phyloP scores from a whole-genome alignment of 805 yeast species.

The Candida boidinii region DNA sequence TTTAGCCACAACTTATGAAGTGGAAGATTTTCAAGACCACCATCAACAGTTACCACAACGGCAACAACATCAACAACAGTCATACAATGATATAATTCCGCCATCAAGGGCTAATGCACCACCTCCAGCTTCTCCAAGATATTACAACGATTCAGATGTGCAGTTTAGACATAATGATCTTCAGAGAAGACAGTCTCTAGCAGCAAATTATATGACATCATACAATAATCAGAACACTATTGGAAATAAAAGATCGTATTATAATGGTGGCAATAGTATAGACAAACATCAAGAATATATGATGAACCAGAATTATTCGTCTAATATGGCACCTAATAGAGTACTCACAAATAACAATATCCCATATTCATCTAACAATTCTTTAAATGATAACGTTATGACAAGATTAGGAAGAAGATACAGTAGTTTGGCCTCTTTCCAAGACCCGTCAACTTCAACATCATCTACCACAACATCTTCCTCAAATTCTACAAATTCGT shows the following conservation, averaged over 20 bases:
- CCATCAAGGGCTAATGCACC: constrained; percentile 25
- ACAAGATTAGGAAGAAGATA: too few relatives aligned
- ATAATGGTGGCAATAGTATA: neutral
- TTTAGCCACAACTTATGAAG: constrained; percentile 21
- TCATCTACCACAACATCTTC: constrained; percentile 16
- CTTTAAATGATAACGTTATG: neutral
- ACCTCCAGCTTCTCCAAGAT: constrained; percentile 9
- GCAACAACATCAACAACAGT: neutral
- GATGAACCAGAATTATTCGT: neutral
- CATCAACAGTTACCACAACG: constrained; percentile 9
- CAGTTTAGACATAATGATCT: constrained; percentile 8
- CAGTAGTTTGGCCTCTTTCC: too few relatives aligned
- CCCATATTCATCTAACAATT: neutral
- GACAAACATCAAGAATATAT: too few relatives aligned
- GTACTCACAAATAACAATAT: neutral
- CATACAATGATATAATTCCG: constrained; percentile 14
- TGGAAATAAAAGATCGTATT: neutral
- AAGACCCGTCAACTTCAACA: neutral
- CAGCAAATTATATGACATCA: constrained; percentile 12
- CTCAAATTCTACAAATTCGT: constrained; percentile 6
- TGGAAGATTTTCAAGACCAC: constrained; percentile 6
- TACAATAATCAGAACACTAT: constrained; percentile 3
- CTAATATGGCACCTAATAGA: neutral
- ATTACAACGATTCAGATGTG: constrained; percentile 6
- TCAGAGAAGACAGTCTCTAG: constrained; percentile 23